Percentiles rank a stretch among this genome's conserved stretches.
These are phyloP conservation scores for Penicillium argentinense DNA, from an alignment of 495 filamentous ascomycete genomes.

Conservation along the genomic window DNA sequence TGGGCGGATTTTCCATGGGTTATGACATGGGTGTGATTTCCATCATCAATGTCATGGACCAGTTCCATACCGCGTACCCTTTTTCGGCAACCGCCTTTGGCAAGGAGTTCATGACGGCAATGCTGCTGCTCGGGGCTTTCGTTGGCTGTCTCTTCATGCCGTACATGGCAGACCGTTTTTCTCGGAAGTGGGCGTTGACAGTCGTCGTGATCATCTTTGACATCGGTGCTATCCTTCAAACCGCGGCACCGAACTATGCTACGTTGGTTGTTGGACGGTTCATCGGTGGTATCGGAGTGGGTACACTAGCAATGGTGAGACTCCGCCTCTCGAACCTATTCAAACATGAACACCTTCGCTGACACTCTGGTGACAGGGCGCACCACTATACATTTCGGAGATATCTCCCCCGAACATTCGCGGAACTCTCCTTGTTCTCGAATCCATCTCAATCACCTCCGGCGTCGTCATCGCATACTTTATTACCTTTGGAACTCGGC, in stretches of 20 bases:
- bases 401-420: constrained; percentile 11
- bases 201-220: constrained; percentile 52
- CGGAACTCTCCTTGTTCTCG: constrained; percentile 9
- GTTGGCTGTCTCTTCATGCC: background rate
- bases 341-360: constrained; percentile 75
- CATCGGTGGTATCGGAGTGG: constrained; percentile 67
- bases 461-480: constrained; percentile 34
- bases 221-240: constrained; percentile 53
- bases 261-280: constrained; percentile 68
- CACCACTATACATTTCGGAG: constrained; percentile 12
- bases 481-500: constrained; percentile 7
- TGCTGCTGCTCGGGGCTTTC: constrained; percentile 58
- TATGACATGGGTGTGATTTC: constrained; percentile 57
- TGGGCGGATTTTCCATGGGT: constrained; percentile 56
- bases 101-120: constrained; percentile 57
- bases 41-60: constrained; percentile 52
- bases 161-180: constrained; percentile 52
- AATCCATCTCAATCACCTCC: constrained; percentile 27
- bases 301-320: constrained; percentile 67
- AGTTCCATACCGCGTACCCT: constrained; percentile 49
- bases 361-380: constrained; percentile 60
- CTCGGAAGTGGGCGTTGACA: constrained; percentile 52
- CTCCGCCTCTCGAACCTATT: constrained; percentile 70
- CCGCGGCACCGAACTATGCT: constrained; percentile 47
- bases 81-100: constrained; percentile 38